These are phyloP conservation scores for Coriolopsis trogii DNA, from an alignment of 1,284 basidiomycete species.

Conservation along the genomic window DNA sequence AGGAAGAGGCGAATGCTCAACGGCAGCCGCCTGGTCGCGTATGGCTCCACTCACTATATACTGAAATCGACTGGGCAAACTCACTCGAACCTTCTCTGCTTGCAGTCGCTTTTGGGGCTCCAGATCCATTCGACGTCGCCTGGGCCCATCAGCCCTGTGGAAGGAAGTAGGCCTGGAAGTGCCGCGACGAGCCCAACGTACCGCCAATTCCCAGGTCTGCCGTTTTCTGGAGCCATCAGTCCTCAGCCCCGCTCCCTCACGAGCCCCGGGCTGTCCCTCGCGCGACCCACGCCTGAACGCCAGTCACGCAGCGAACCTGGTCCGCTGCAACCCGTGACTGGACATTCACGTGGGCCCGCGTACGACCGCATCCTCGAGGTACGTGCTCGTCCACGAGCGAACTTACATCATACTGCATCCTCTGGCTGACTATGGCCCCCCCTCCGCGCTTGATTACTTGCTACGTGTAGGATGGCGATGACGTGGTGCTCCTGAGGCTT, in stretches of 20 bases:
- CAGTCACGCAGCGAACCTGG: constrained; percentile 14
- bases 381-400: constrained; percentile 8
- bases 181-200: constrained; percentile 1
- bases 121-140: constrained; percentile 7
- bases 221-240: neutral
- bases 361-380: constrained; percentile 26
- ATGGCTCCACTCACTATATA: constrained; percentile 5
- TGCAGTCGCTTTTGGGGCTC: constrained; percentile 10
- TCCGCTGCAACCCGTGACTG: constrained; percentile 9
- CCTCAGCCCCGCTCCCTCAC: constrained; percentile 11
- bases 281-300: constrained; percentile 17
- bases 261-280: constrained; percentile 12
- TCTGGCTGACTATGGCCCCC: constrained; percentile 11
- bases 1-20: constrained; percentile 17
- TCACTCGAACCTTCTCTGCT: constrained; percentile 3
- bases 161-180: too few species aligned
- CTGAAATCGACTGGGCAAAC: neutral
- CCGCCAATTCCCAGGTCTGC: constrained; percentile 5
- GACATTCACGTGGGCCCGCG: constrained; percentile 20
- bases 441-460: neutral
- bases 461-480: constrained; percentile 20
- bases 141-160: neutral
- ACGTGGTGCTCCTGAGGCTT: constrained; percentile 18
- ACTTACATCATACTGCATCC: constrained; percentile 16
- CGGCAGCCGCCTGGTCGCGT: constrained; percentile 19